A percentile compares a stretch with the other conserved stretches of the same genome.
These are phyloP conservation scores for Capsella bursapastoris DNA, from an alignment of 345 rosid genomes.

Conservation along the genomic window DNA sequence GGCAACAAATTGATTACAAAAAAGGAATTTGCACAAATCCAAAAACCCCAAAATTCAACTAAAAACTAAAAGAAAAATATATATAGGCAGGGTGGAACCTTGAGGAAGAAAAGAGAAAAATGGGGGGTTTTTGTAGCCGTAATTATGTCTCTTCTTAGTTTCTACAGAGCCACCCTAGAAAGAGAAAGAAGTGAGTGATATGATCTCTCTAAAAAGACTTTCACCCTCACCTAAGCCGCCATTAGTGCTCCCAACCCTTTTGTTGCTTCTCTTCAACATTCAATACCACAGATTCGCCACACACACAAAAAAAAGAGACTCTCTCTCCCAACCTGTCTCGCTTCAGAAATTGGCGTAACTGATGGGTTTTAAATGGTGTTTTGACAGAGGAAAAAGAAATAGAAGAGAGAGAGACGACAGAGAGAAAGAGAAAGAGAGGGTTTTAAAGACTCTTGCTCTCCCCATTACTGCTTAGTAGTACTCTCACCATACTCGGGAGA, in stretches of 20 bases:
- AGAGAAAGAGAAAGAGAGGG: slow-evolving; percentile 12
- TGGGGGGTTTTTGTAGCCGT: slow-evolving; percentile 16
- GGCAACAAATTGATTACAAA: slow-evolving; percentile 36
- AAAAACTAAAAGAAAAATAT: too few relatives aligned
- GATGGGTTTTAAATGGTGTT: slow-evolving; percentile 46
- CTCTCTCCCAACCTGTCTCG: slow-evolving; percentile 18
- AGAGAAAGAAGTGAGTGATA: slow-evolving; percentile 21
- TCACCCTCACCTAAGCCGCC: slow-evolving; percentile 45
- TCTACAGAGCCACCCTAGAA: slow-evolving; percentile 43
- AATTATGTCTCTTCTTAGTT: slow-evolving; percentile 35
- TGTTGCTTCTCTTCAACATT: slow-evolving; percentile 38
- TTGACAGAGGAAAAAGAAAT: slow-evolving; percentile 26
- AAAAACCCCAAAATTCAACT: slow-evolving; percentile 15
- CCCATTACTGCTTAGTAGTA: slow-evolving; percentile 47
- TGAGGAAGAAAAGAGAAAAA: background rate
- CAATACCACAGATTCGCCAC: slow-evolving; percentile 40
- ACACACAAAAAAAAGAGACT: background rate
- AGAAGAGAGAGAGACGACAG: slow-evolving; percentile 21
- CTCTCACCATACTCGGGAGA: slow-evolving; percentile 46
- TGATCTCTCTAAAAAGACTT: slow-evolving; percentile 25
- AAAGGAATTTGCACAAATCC: background rate
- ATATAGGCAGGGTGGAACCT: background rate
- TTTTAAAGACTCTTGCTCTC: slow-evolving; percentile 43
- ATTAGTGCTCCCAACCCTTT: slow-evolving; percentile 36
- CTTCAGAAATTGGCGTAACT: slow-evolving; percentile 42